Evolutionary conservation across 805 yeast species (phyloP), one percentile per base, ranked within the genome.

Genomic region (Kluyveromyces wickerhamii): DNA sequence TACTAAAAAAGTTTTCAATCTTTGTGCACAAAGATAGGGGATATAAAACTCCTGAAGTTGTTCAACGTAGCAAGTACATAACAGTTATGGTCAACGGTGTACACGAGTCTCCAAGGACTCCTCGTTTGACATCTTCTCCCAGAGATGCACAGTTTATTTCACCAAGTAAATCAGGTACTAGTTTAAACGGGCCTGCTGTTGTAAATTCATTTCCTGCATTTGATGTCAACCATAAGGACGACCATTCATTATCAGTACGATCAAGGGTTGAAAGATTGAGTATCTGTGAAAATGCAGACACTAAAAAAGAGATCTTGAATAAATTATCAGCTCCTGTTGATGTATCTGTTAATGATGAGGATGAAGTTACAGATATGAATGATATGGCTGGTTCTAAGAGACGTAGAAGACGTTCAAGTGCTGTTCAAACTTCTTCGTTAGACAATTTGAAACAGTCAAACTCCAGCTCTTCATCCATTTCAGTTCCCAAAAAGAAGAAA

Each of bases 351-450:
- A 32, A 11, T 24, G 27, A 27, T 29, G 37, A 22, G 11, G 28
- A 28, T 17, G 35, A 30, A 12, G 33, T 17, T 5, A 23, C 12
- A 15, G 26, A 33, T 20, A 24, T 32, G 16, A 14, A 20, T 15
- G 27, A 36, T 16, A 22, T 19, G 16, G 27, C 28, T 19, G 32
- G 37, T 4, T 34, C 33, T 3, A 34, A 35, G 21, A 34, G 43
- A 15, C 37, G 45, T 27, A 49, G 53, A 42, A 52, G 56, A 48
- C 50, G 60, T 38, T 51, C 58, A 5, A 49, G 57, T 34, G 54
- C 47, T 9, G 29, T 39, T 3, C 20, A 35, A n/a, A 22, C 31
- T 8, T 36, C 40, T 2, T 25, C 33, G 10, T 26, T 36, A 8
- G 39, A 28, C n/a, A 28, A 28, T 11, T 16, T 32, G 18, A 39